These are phyloP conservation scores for Solanum aculeatissimum DNA, from an alignment of 305 asterid genomes.

Conservation along the genomic window DNA sequence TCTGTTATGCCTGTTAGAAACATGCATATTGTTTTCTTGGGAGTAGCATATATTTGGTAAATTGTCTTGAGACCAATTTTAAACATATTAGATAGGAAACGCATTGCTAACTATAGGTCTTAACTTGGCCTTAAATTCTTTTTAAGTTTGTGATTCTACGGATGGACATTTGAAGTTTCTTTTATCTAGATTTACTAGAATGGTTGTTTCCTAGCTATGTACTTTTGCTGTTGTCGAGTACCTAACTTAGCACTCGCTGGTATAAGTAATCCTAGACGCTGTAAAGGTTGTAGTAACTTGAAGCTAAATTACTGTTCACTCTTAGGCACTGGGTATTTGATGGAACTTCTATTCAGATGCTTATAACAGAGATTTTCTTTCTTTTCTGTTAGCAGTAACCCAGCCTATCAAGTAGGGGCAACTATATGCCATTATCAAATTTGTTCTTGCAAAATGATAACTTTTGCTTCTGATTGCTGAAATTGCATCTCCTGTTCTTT, in stretches of 20 bases:
- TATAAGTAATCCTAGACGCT: background rate
- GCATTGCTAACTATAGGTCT: background rate
- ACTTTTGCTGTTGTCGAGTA: background rate
- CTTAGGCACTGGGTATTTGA: background rate
- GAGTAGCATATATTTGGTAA: background rate
- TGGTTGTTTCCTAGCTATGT: background rate
- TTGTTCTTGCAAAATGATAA: background rate
- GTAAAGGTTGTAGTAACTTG: background rate
- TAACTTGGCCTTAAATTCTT: background rate
- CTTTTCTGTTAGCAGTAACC: background rate
- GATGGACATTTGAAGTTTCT: background rate
- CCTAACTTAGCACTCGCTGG: background rate
- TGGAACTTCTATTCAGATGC: background rate
- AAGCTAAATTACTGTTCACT: background rate
- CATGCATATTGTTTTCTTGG: background rate
- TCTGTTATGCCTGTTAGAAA: background rate
- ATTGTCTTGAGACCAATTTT: background rate
- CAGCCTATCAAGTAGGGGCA: background rate
- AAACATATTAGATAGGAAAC: background rate
- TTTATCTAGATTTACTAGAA: background rate
- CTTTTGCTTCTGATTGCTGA: background rate
- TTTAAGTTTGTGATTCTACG: background rate
- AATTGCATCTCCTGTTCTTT: background rate
- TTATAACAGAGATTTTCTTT: background rate
- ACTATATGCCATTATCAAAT: background rate